phyloP scores from a whole-genome alignment of 1,284 basidiomycete species.

The Vanrija sp. region DNA sequence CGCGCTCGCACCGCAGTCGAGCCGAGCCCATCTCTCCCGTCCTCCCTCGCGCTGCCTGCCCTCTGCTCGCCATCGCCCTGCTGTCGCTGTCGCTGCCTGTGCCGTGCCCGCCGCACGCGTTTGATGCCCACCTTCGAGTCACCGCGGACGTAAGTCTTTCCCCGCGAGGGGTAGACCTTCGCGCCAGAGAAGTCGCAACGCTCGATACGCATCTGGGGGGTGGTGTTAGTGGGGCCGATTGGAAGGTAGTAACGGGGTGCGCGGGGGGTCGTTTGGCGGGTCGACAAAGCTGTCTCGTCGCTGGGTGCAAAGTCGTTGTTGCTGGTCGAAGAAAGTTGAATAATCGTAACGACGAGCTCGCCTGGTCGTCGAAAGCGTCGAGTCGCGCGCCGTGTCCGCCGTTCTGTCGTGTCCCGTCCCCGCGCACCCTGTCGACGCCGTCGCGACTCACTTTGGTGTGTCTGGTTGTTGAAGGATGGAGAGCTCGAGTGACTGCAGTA shows the following conservation, averaged over 20 bases:
- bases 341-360: background rate
- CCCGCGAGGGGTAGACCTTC: slow-evolving; percentile 95
- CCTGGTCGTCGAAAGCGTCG: background rate
- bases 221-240: background rate
- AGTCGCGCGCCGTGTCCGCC: background rate
- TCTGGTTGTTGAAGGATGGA: background rate
- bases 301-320: too few species aligned
- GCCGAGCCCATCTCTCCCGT: background rate
- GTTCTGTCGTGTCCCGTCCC: background rate
- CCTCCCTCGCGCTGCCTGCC: background rate
- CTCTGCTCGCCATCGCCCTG: background rate
- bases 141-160: slow-evolving; percentile 89
- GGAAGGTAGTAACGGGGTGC: background rate
- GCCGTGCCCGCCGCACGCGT: background rate
- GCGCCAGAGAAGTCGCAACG: slow-evolving; percentile 93
- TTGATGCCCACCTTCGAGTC: slow-evolving; percentile 77
- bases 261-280: background rate
- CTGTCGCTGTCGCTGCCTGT: background rate
- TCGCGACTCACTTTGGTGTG: background rate
- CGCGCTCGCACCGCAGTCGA: background rate
- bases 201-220: slow-evolving; percentile 76
- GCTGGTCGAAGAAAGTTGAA: too few species aligned
- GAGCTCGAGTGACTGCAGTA: background rate
- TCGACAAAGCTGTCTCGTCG: too few species aligned
- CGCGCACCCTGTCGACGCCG: background rate